Evolutionary conservation across 371 early-diverging fungal species (phyloP), one percentile per base, ranked within the genome.

Genomic region (Mucor circinelloides): DNA sequence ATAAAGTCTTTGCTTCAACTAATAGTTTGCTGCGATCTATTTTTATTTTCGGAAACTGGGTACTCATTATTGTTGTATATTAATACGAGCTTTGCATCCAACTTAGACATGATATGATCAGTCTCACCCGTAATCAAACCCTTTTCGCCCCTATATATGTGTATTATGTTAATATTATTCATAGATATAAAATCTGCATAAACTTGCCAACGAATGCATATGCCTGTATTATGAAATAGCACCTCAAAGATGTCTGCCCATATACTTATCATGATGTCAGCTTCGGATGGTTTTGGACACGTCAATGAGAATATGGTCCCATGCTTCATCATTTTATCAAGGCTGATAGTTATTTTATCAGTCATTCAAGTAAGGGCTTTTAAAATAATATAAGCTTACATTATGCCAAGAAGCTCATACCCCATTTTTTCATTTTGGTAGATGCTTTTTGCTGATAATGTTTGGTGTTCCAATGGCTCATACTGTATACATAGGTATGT

Each of bases 331-430:
- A 66, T 58, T 15, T 59, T 59, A 66, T 66, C 60, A 38, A 66
- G 3, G 5, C 60, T 59, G 40, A 58, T 44, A 19, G 17, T 15
- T 19, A 44, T 19, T 19, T 19, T 44, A 17, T 44, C 17, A 63
- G 55, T 63, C 42, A 63, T 63, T 66, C 60, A 60, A 66, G 32
- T 60, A 60, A 32, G 9, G 54, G 23, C 30, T 66, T 66, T 66
- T 66, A 54, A 40, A 17, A 66, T 55, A 13, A 60, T 60, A 66
- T 66, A 59, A 60, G 38, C 56, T 66, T 66, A 60, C 67, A 60
- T 30, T 0, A 66, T 30, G 54, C 60, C 31, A 19, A 60, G 12
- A 3, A 60, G 42, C 15, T 66, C 67, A 55, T 66, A 66, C 10
- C 66, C 60, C 2, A 15, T 30, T 66, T 54, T 66, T 52, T 66